Evolutionary conservation across 2,329 filamentous ascomycete species (phyloP), one percentile per base, ranked within the genome.

Genomic region (Hypocreales sp.): DNA sequence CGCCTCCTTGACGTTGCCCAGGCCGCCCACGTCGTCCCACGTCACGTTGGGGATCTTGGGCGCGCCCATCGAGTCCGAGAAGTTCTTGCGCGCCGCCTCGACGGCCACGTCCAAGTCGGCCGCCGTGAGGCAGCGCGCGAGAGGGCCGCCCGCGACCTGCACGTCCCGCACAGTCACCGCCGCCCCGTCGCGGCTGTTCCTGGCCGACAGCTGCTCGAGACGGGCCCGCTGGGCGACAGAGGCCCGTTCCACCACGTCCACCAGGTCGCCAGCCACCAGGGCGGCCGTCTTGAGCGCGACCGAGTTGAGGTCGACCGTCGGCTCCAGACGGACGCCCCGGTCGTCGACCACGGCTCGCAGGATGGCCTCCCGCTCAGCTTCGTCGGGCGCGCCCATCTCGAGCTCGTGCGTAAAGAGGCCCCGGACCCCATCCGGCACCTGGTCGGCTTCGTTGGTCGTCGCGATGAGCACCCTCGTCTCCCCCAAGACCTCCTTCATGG

Each of bases 11-110:
- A 95, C 86, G 41, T 93, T 84, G 17, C 79, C 75, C 18, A 95
- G 64, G 26, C 90, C 87, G 50, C 87, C 87, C 13, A 98, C 87
- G 48, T 98, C 87, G 39, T 87, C 79, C 87, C 87, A 98, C 14
- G 78, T 78, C 6, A 98, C 90, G 36, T 93, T 94, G 6, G 87
- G 90, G 35, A 95, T 95, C 64, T 95, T 95, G 3, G 90, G 90
- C 5, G 90, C 90, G 15, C 90, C 90, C 37, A 98, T 98, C 0
- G 87, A 79, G 50, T 95, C 90, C 5, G 90, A 87, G 48, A 98
- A 98, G 53, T 94, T 95, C 64, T 94, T 94, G 29, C 90, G 75
- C 1, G 90, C 90, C 5, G 86, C 83, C 33, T 95, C 87, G 4
- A 98, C 87, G 0, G 90, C 90, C n/a, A 76, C 58, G 29, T 93